phyloP scores from a whole-genome alignment of 192 early-diverging fungal genomes.

The Backusella australiensis region DNA sequence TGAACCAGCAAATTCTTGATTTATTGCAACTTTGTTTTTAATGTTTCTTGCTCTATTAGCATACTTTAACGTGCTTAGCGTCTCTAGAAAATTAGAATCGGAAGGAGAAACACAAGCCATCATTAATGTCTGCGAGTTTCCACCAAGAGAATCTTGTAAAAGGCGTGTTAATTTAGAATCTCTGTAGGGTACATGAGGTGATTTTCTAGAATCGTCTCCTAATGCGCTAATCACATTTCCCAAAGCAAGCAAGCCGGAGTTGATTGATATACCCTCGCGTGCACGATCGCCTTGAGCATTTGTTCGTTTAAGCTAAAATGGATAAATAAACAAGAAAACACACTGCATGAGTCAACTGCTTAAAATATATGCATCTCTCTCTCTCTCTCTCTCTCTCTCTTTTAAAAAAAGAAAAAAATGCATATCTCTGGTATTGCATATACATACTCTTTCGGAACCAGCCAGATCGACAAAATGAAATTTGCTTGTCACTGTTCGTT shows the following conservation, averaged over 20 bases:
- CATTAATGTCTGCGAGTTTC: conserved; percentile 92
- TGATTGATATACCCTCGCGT: conserved; percentile 96
- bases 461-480: conserved; percentile 99
- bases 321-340: not conserved
- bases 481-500: conserved; percentile 54
- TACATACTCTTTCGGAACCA: conserved; percentile 79
- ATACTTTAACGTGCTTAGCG: conserved; percentile 93
- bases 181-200: conserved; percentile 88
- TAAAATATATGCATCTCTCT: not conserved
- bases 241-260: conserved; percentile 92
- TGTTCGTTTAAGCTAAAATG: conserved; percentile 76
- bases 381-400: not conserved
- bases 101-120: conserved; percentile 91
- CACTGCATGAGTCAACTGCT: not conserved
- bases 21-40: conserved; percentile 70
- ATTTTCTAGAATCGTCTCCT: conserved; percentile 63
- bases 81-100: conserved; percentile 83
- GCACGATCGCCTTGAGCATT: conserved; percentile 88
- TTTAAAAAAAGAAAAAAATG: not conserved
- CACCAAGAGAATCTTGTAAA: conserved; percentile 95
- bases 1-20: conserved; percentile 47
- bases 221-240: conserved; percentile 98
- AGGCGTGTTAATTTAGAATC: conserved; percentile 96
- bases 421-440: not conserved
- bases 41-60: conserved; percentile 96